phyloP scores from a whole-genome alignment of 1,284 basidiomycete species.

The Kalmanozyma brasiliensis region DNA sequence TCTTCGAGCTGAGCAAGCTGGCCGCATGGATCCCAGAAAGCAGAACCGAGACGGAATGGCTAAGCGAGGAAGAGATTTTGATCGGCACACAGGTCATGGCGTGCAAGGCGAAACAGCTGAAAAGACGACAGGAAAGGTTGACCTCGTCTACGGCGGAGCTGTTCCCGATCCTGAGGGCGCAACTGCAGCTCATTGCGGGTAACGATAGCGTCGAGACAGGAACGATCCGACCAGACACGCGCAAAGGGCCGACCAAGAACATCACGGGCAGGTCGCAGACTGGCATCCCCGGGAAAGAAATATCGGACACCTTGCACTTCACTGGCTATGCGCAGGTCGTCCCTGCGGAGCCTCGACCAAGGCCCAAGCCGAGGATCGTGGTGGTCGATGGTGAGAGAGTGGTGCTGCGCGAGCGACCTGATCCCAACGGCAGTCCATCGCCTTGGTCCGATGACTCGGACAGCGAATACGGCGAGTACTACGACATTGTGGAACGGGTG shows the following conservation, averaged over 20 bases:
- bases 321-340: slow-evolving; percentile 9
- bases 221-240: slow-evolving; percentile 5
- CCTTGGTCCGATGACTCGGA: slow-evolving; percentile 23
- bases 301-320: slow-evolving; percentile 9
- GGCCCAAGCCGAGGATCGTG: slow-evolving; percentile 2
- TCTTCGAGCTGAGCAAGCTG: slow-evolving; percentile 28
- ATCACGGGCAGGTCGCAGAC: neutral
- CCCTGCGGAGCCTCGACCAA: neutral
- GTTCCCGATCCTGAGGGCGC: slow-evolving; percentile 23
- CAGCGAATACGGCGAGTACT: slow-evolving; percentile 4
- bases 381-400: slow-evolving; percentile 24
- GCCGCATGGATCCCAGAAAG: slow-evolving; percentile 44
- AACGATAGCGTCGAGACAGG: slow-evolving; percentile 16
- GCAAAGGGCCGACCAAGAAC: neutral
- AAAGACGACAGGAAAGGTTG: slow-evolving; percentile 26
- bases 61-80: slow-evolving; percentile 42
- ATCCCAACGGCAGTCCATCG: neutral
- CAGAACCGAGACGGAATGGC: slow-evolving; percentile 27
- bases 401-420: slow-evolving; percentile 9
- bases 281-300: slow-evolving; percentile 1
- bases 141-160: slow-evolving; percentile 31
- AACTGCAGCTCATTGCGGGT: slow-evolving; percentile 23
- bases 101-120: slow-evolving; percentile 28
- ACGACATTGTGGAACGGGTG: slow-evolving; percentile 4
- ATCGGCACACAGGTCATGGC: slow-evolving; percentile 36